phyloP scores from a whole-genome alignment of 2,329 filamentous ascomycete genomes.

The Beauveria australis region DNA sequence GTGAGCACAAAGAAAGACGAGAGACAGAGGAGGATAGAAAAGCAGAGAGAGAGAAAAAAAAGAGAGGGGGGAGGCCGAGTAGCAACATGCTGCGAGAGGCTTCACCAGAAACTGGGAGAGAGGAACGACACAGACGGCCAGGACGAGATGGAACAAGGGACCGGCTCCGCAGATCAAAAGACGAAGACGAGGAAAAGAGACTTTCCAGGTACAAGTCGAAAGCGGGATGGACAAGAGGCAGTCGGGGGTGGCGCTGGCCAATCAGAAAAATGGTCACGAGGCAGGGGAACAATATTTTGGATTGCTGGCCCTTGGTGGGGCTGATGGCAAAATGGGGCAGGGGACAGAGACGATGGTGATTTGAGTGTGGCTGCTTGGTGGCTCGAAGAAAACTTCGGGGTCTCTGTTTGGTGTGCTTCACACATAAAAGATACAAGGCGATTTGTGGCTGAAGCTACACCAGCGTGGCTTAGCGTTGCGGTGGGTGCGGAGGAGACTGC shows the following conservation, averaged over 20 bases:
- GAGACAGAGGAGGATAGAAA: conserved; percentile 15
- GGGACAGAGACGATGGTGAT: not conserved
- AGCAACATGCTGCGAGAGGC: conserved; percentile 13
- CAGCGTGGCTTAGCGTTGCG: not conserved
- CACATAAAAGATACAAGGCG: not conserved
- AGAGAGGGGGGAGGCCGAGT: conserved; percentile 13
- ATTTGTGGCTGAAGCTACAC: conserved; percentile 9
- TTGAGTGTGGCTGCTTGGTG: not conserved
- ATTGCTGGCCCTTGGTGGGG: not conserved
- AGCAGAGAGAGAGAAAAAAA: conserved; percentile 16
- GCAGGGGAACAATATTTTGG: conserved; percentile 24
- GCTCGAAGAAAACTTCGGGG: not conserved
- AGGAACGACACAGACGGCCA: not conserved
- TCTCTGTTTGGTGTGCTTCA: not conserved
- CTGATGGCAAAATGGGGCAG: not conserved
- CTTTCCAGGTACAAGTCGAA: conserved; percentile 19
- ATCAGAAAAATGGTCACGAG: conserved; percentile 31
- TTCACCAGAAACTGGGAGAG: not conserved
- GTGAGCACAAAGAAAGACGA: conserved; percentile 11
- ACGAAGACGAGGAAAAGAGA: not conserved
- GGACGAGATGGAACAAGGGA: conserved; percentile 3
- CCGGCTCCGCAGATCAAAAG: conserved; percentile 9
- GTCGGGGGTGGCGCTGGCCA: conserved; percentile 22
- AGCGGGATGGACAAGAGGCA: not conserved
- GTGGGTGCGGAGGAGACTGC: not conserved